Percentiles rank a stretch among this genome's conserved stretches.
phyloP scores from a whole-genome alignment of 345 rosid species.

The Streptanthus diversifolius region DNA sequence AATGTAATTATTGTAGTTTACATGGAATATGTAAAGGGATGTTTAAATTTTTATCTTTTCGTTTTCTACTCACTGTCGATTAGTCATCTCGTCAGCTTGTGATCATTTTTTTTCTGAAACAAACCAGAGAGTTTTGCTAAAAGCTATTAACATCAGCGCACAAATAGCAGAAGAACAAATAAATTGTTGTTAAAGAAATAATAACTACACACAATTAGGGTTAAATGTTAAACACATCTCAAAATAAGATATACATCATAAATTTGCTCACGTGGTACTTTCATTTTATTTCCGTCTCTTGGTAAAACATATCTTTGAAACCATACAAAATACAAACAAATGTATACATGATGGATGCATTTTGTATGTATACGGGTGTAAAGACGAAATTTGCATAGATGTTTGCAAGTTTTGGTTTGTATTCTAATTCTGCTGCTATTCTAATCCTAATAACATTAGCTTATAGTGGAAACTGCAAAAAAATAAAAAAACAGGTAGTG shows the following conservation, averaged over 20 bases:
- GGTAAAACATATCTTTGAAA: neutral
- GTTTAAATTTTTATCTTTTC: conserved; percentile 25
- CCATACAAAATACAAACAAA: conserved; percentile 19
- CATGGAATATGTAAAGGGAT: conserved; percentile 12
- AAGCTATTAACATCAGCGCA: neutral
- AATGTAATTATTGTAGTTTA: conserved; percentile 23
- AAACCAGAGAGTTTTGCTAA: conserved; percentile 9
- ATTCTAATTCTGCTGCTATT: conserved; percentile 1
- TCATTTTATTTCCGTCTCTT: neutral
- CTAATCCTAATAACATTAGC: neutral
- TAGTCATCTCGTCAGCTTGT: conserved; percentile 45
- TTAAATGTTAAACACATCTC: neutral
- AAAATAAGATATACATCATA: neutral
- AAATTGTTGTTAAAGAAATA: neutral
- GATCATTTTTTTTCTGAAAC: conserved; percentile 40
- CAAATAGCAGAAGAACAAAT: neutral
- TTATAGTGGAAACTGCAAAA: neutral
- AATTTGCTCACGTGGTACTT: neutral
- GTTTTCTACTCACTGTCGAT: conserved; percentile 34
- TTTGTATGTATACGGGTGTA: neutral
- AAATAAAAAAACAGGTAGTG: neutral
- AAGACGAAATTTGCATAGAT: conserved; percentile 24
- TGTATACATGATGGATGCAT: conserved; percentile 1
- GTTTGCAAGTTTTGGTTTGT: conserved; percentile 12
- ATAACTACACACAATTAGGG: neutral